Evolutionary conservation across 2,329 filamentous ascomycete genomes (phyloP), one percentile per base, ranked within the genome.

Genomic region (Pseudopithomyces maydicus): DNA sequence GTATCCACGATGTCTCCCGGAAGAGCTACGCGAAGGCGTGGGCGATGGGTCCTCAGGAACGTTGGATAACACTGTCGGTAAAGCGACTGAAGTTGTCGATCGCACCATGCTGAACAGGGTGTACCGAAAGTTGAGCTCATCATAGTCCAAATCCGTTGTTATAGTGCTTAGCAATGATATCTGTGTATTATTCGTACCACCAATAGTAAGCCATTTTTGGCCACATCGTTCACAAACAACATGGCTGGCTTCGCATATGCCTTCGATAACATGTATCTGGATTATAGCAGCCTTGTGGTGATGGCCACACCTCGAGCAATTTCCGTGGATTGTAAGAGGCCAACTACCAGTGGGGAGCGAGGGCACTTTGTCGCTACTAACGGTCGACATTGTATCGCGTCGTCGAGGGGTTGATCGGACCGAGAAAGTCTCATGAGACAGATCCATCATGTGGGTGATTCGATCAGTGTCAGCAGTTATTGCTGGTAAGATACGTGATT

Each of bases 221-320:
- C 58, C 20, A 42, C 70, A 74, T 1, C 51, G 58, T 8, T 70
- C 65, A 26, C 71, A 73, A 12, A 56, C 8, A 11, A 71, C 52
- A 49, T 68, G 53, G 38, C 59, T 59, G 23, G 61, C 54, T 2
- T 65, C 55, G 20, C 32, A 55, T 5, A 56, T 35, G 45, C 66
- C 58, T 20, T 44, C 42, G 10, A 54, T 50, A 1, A 66, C 50
- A 19, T 49, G 61, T 29, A 74, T 51, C 14, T 64, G 61, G 7
- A 73, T 50, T 23, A 57, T 44, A 36, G 58, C 54, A 11, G 69
- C 65, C 12, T 51, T 65, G 55, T 74, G 67, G 47, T 67, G 54
- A 50, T 72, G 70, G 48, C 67, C 63, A 36, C 70, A 73, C 32
- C 58, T 59, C 4, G 71, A 58, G 45, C 70, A 74, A 42, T 67